Evolutionary conservation across 2,329 filamentous ascomycete species (phyloP), one percentile per base, ranked within the genome.

Genomic region (Fusarium incarnatum): DNA sequence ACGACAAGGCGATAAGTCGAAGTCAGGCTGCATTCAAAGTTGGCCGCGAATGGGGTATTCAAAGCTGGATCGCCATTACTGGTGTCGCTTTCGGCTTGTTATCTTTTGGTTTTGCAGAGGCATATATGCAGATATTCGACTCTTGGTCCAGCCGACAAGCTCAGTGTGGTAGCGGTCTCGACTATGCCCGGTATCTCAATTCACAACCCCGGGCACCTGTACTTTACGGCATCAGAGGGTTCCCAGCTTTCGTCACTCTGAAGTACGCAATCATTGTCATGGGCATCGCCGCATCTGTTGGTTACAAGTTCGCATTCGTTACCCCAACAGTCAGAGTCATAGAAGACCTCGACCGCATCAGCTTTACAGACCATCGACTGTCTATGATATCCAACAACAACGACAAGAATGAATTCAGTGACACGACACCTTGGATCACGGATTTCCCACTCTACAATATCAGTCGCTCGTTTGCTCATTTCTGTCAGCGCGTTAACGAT

Each of bases 111-210:
- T 59, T 60, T 6, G 18, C 54, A 15, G 32, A 60, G 22, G 55
- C 57, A 32, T 60, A 59, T 10, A 20, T 60, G 22, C 57, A 60
- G 30, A 10, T 59, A 13, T 60, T 60, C 20, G 57, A 59, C 27
- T 18, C 54, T 40, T 60, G 57, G 54, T 46, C 54, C 25, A 41
- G 54, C 30, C 32, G 42, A 32, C 42, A 59, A 22, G 57, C 57
- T 49, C 41, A 22, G 18, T 27, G 12, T 18, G 28, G 22, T 5
- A 48, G 27, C n/a, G 42, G 54, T 10, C 57, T 59, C 25, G 42
- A 60, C 54, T 60, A 60, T 49, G 34, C 55, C 15, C 58, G 42
- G 9, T 60, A 60, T 42, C 58, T 42, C 55, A 60, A 60, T 8
- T 60, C 58, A 6, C 58, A 60, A 9, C 25, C 55, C 11, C 55